These are phyloP conservation scores for Gnaphalium uliginosum DNA, from an alignment of 129 eudicot species.

Conservation along the genomic window DNA sequence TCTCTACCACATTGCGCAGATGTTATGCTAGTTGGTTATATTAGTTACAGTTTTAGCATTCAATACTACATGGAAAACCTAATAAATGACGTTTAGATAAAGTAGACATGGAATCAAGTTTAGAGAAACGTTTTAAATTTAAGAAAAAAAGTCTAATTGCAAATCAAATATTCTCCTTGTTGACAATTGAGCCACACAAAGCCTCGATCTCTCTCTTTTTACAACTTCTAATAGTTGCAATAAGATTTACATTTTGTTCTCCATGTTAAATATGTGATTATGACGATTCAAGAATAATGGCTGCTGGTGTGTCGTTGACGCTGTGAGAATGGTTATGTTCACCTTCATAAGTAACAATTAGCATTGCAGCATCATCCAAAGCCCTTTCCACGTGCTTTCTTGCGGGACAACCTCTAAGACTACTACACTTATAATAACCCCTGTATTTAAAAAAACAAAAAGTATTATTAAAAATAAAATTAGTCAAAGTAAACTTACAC, in stretches of 20 bases:
- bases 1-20: no score
- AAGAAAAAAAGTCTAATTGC: slow-evolving; percentile 8
- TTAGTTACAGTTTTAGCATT: not conserved
- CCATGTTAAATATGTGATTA: slow-evolving; percentile 34
- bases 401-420: slow-evolving; percentile 93
- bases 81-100: not conserved
- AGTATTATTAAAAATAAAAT: no score
- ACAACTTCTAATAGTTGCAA: slow-evolving; percentile 7
- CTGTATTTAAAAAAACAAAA: slow-evolving; percentile 18
- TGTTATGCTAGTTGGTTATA: not conserved
- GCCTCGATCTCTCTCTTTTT: not conserved
- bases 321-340: slow-evolving; percentile 84
- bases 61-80: not conserved
- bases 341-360: slow-evolving; percentile 89
- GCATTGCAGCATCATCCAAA: slow-evolving; percentile 82
- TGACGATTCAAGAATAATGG: slow-evolving; percentile 82
- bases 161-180: slow-evolving; percentile 8
- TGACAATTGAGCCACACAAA: slow-evolving; percentile 22
- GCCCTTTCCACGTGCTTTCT: slow-evolving; percentile 95
- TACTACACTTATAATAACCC: slow-evolving; percentile 98
- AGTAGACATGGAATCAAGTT: not conserved
- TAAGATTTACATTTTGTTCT: slow-evolving; percentile 17
- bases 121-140: not conserved
- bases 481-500: not conserved
- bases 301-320: slow-evolving; percentile 47